A percentile compares a stretch with the other conserved stretches of the same genome.
Evolutionary conservation across 2,329 filamentous ascomycete genomes (phyloP).

Genomic region (Botryotinia narcissicola): DNA sequence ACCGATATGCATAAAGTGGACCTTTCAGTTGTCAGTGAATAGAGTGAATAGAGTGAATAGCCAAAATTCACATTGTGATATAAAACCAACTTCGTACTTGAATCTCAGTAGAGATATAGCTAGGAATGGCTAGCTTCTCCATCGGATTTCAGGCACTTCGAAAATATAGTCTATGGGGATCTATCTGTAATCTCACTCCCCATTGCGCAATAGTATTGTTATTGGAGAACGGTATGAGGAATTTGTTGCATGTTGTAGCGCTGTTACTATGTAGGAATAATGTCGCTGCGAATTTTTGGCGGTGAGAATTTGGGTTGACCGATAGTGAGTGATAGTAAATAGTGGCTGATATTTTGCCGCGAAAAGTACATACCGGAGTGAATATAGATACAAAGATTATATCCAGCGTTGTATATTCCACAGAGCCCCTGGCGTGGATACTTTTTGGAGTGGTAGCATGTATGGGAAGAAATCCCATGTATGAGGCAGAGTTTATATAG

Average conservation of each 20-base stretch:
- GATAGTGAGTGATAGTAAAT: not conserved
- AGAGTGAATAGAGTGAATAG: not conserved
- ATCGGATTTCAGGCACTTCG: not conserved
- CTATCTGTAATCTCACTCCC: not conserved
- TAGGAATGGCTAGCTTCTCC: not conserved
- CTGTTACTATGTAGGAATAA: not conserved
- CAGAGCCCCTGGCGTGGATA: no score
- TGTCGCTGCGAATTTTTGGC: not conserved
- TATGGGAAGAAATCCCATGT: not conserved
- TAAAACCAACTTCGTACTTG: not conserved
- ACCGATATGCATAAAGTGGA: not conserved
- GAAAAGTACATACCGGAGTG: not conserved
- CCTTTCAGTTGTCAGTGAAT: not conserved
- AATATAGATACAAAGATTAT: not conserved
- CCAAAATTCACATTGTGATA: not conserved
- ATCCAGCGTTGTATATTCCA: not conserved
- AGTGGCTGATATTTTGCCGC: not conserved
- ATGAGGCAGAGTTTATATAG: not conserved
- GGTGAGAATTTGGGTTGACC: not conserved
- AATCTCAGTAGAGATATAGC: fast-evolving
- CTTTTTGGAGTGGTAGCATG: not conserved
- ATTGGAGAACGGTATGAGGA: not conserved
- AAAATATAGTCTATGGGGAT: not conserved
- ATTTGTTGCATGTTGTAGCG: not conserved
- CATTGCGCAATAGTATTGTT: not conserved